Conservation (phyloP, 495 filamentous ascomycete species). For the Penicillium coprophilum region DNA sequence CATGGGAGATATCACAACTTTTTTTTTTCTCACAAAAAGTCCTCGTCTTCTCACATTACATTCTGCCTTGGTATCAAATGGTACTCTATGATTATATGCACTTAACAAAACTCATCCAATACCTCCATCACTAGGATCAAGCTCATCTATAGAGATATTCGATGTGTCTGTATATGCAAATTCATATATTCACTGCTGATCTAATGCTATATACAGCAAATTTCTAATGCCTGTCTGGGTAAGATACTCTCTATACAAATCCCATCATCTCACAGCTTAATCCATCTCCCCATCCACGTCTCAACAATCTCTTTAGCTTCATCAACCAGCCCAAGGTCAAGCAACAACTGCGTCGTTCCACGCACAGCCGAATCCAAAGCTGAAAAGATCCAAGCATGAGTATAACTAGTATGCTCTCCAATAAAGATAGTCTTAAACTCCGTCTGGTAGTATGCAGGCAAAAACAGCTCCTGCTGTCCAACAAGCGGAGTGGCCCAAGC, state of each 20-base stretch:
- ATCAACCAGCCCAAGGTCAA: constrained; percentile 67
- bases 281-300: constrained; percentile 71
- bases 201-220: neutral
- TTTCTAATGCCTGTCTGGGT: neutral
- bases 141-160: no score
- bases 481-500: constrained; percentile 56
- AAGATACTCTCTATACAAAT: neutral
- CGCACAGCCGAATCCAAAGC: constrained; percentile 66
- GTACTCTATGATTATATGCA: no score
- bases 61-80: no score
- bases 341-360: constrained; percentile 61
- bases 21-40: no score
- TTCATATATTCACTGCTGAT: neutral
- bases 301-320: constrained; percentile 64
- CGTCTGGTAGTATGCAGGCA: constrained; percentile 69
- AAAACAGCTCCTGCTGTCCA: constrained; percentile 64
- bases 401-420: constrained; percentile 70
- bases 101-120: no score
- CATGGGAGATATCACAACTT: no score
- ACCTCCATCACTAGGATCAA: no score
- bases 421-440: constrained; percentile 66
- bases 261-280: constrained; percentile 26
- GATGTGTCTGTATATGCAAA: no score
- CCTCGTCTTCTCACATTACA: no score
- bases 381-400: constrained; percentile 72